Conservation (phyloP, 768 basidiomycete genomes). For the Arthromyces matolae region DNA sequence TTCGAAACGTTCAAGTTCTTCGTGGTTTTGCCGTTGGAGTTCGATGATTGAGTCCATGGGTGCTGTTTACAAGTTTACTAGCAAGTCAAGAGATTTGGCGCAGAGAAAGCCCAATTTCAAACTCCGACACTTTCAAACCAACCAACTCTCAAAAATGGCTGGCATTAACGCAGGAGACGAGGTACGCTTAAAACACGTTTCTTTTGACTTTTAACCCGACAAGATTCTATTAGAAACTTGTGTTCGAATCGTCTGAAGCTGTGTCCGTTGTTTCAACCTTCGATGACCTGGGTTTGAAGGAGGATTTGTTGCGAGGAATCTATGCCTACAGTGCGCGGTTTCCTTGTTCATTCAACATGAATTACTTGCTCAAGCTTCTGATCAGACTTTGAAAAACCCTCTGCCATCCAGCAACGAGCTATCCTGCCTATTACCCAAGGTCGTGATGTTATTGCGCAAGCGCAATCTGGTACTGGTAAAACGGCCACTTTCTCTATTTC, state of each 20-base stretch:
- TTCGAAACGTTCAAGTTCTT: constrained; percentile 92
- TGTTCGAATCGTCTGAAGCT: constrained; percentile 93
- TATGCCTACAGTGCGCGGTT: constrained; percentile 96
- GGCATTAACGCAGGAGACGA: constrained; percentile 87
- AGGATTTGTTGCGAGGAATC: constrained; percentile 92
- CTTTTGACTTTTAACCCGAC: constrained; percentile 4
- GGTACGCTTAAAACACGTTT: constrained; percentile 36
- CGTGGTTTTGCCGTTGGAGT: constrained; percentile 91
- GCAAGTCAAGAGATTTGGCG: constrained; percentile 13
- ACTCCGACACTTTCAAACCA: constrained; percentile 51
- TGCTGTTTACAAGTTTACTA: constrained; percentile 14
- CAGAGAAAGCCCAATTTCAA: constrained; percentile 35
- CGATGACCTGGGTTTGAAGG: constrained; percentile 88
- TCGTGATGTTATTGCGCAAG: constrained; percentile 97
- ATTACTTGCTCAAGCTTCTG: not conserved
- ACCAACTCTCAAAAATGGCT: constrained; percentile 56
- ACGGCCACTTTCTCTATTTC: constrained; percentile 98
- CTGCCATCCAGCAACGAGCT: constrained; percentile 97
- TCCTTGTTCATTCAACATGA: not conserved
- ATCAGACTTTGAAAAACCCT: constrained; percentile 92
- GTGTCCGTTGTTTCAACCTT: constrained; percentile 87
- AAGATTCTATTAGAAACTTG: constrained; percentile 62
- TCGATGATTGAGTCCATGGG: constrained; percentile 92
- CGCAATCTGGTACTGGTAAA: constrained; percentile 99
- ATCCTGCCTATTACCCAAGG: constrained; percentile 95